These are phyloP conservation scores for Coffea eugenioides DNA, from an alignment of 257 asterid genomes.

Conservation along the genomic window DNA sequence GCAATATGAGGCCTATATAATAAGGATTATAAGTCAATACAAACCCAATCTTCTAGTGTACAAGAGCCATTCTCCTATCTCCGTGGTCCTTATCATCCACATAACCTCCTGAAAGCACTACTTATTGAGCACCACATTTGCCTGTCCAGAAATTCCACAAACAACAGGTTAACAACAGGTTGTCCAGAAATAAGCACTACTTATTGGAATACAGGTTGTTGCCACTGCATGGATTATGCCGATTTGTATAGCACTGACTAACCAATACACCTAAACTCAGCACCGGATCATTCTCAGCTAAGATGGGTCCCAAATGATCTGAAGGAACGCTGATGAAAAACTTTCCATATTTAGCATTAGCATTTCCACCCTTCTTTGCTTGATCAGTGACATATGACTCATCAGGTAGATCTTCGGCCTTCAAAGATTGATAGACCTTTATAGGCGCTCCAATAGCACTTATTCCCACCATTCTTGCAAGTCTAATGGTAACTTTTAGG, in stretches of 20 bases:
- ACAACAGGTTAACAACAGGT: constrained; percentile 48
- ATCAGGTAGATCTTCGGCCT: constrained; percentile 73
- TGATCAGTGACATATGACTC: constrained; percentile 61
- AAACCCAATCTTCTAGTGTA: constrained; percentile 77
- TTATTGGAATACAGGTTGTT: too few relatives aligned
- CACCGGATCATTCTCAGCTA: constrained; percentile 71
- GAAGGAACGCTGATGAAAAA: constrained; percentile 60
- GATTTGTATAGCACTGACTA: constrained; percentile 61
- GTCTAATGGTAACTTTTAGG: constrained; percentile 57
- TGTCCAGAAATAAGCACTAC: too few relatives aligned
- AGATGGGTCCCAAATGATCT: constrained; percentile 81
- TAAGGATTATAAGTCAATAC: neutral
- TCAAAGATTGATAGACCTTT: constrained; percentile 42
- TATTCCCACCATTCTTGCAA: constrained; percentile 57
- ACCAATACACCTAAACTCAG: constrained; percentile 76
- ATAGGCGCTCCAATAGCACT: constrained; percentile 42
- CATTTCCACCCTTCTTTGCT: constrained; percentile 75
- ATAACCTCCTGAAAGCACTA: constrained; percentile 87
- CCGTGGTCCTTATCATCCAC: constrained; percentile 92
- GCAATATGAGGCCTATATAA: neutral
- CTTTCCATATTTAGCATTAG: constrained; percentile 82
- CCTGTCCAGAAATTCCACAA: constrained; percentile 64
- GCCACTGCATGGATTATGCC: constrained; percentile 69
- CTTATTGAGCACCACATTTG: constrained; percentile 62
- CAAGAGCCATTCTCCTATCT: constrained; percentile 62